A percentile compares a stretch with the other conserved stretches of the same genome.
Conservation (phyloP, 768 basidiomycete species). For the Phlebiopsis flavidoalba region DNA sequence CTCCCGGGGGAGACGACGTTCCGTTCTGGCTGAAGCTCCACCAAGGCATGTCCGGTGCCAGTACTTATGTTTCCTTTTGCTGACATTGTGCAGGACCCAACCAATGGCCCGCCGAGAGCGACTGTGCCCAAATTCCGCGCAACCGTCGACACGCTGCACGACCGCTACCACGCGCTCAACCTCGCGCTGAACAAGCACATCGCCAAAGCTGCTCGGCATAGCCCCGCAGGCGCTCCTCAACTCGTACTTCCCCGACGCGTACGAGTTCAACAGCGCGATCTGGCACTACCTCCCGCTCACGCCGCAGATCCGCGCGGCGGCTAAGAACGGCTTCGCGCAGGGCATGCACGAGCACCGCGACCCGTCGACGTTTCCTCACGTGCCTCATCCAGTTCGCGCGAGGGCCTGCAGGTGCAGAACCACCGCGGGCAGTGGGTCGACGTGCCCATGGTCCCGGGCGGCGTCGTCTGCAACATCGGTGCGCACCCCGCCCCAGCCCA, state of each 20-base stretch:
- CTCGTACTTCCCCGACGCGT: constrained; percentile 19
- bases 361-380: constrained; percentile 25
- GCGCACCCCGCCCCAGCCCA: neutral
- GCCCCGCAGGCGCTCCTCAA: constrained; percentile 14
- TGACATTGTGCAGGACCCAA: constrained; percentile 21
- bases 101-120: constrained; percentile 25
- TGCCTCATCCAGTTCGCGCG: constrained; percentile 26
- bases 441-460: constrained; percentile 24
- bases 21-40: constrained; percentile 26
- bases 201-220: constrained; percentile 16
- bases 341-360: constrained; percentile 30
- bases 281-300: constrained; percentile 27
- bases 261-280: constrained; percentile 24
- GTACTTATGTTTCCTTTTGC: neutral
- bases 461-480: constrained; percentile 29
- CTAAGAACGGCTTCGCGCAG: constrained; percentile 23
- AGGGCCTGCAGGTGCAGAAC: constrained; percentile 26
- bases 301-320: constrained; percentile 15
- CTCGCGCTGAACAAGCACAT: constrained; percentile 16
- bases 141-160: constrained; percentile 25
- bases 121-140: constrained; percentile 23
- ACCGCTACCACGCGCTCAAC: constrained; percentile 10
- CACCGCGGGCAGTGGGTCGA: constrained; percentile 25
- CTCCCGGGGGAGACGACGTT: constrained; percentile 16
- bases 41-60: constrained; percentile 17